Conservation (phyloP, 1,284 basidiomycete species). For the Pseudozyma sp. region DNA sequence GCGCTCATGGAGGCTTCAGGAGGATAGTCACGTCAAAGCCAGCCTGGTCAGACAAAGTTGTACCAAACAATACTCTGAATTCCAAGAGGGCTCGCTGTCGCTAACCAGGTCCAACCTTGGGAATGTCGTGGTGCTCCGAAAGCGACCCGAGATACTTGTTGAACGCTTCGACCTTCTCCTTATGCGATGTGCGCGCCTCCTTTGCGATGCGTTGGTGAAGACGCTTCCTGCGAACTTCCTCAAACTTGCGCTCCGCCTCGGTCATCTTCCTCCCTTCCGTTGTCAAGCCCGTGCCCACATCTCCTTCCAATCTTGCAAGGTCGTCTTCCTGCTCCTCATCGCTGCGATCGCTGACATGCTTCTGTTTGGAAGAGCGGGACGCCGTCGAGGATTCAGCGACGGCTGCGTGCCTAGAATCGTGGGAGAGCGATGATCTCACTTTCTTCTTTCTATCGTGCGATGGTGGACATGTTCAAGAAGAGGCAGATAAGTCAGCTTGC, state of each 20-base stretch:
- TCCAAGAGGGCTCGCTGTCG: background rate
- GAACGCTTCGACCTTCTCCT: slow-evolving; percentile 87
- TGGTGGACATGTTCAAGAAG: background rate
- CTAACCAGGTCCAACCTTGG: slow-evolving; percentile 75
- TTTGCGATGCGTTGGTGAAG: slow-evolving; percentile 83
- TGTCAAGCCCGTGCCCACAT: slow-evolving; percentile 68
- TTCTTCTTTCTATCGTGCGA: slow-evolving; percentile 53
- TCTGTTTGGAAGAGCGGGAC: slow-evolving; percentile 18
- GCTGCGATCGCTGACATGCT: background rate
- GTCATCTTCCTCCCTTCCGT: slow-evolving; percentile 76
- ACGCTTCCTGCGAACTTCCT: slow-evolving; percentile 83
- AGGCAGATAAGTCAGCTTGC: background rate
- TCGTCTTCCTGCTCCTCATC: background rate
- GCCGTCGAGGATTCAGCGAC: slow-evolving; percentile 11
- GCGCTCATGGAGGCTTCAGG: too few species aligned
- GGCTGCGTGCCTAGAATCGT: slow-evolving; percentile 24
- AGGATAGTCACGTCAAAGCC: too few species aligned
- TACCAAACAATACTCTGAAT: too few species aligned
- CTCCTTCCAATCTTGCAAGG: slow-evolving; percentile 69
- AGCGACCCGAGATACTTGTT: slow-evolving; percentile 88
- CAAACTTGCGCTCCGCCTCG: slow-evolving; percentile 88
- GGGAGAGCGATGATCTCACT: slow-evolving; percentile 44
- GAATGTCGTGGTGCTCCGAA: slow-evolving; percentile 92
- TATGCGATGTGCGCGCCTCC: slow-evolving; percentile 87
- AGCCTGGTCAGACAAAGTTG: too few species aligned